phyloP scores from a whole-genome alignment of 208 protist species.

The Wallacemonas sp. region DNA sequence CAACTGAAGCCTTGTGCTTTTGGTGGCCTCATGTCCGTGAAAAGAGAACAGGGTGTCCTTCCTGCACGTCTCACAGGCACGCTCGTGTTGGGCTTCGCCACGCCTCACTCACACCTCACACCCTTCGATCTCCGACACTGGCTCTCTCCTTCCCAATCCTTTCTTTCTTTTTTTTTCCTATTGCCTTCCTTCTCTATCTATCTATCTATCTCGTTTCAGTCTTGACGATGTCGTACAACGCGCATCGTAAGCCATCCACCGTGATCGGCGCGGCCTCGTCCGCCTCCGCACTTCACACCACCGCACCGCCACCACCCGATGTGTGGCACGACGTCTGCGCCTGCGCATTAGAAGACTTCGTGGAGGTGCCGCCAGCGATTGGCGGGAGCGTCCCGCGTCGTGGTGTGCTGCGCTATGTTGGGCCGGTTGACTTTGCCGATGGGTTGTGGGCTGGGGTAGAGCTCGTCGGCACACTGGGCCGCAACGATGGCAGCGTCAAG shows the following conservation, averaged over 20 bases:
- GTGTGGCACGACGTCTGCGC: neutral
- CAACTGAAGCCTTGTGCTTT: no score
- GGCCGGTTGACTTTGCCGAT: constrained; percentile 49
- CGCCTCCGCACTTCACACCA: neutral
- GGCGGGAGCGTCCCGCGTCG: constrained; percentile 23
- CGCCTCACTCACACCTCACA: neutral
- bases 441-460: constrained; percentile 67
- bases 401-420: constrained; percentile 60
- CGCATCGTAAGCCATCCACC: neutral
- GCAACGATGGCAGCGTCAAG: constrained; percentile 54
- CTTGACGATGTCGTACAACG: neutral
- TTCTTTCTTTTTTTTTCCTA: constrained; percentile 3
- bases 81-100: neutral
- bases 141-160: neutral
- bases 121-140: neutral
- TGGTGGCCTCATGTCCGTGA: no score
- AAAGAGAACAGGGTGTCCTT: no score
- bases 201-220: neutral
- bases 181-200: constrained; percentile 11
- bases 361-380: constrained; percentile 40
- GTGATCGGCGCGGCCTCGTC: neutral
- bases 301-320: no score
- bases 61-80: no score
- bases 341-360: constrained; percentile 33
- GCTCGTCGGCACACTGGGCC: constrained; percentile 41